These are phyloP conservation scores for Avena atlantica DNA, from an alignment of 176 grass and related monocot genomes.

Conservation along the genomic window DNA sequence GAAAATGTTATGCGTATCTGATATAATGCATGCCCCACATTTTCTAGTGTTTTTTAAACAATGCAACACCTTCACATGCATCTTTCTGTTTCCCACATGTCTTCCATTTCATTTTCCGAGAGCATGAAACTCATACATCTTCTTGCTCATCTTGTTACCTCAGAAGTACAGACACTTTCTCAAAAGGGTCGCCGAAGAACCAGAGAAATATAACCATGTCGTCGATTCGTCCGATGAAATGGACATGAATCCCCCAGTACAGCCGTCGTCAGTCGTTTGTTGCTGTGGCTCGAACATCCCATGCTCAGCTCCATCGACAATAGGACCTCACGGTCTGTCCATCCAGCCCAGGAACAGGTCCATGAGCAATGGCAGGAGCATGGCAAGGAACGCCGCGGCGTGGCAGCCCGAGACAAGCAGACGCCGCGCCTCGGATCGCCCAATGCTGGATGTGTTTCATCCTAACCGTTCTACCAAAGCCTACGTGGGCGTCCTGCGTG, in stretches of 20 bases:
- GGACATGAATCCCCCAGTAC: constrained; percentile 18
- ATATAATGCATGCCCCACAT: neutral
- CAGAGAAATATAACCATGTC: neutral
- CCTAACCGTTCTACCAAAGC: no score
- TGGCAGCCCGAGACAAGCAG: no score
- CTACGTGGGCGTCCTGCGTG: constrained; percentile 1
- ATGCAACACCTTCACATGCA: neutral
- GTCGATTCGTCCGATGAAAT: neutral
- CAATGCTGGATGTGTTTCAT: no score
- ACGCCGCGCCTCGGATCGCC: no score
- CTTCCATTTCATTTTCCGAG: neutral
- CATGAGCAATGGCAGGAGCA: no score
- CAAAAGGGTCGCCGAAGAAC: constrained; percentile 38
- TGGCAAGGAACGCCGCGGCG: no score
- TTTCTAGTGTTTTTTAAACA: neutral
- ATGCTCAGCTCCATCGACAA: constrained; percentile 21
- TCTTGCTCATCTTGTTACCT: constrained; percentile 35
- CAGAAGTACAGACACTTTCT: constrained; percentile 75
- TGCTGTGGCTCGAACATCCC: neutral
- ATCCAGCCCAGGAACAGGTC: neutral
- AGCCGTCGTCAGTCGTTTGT: neutral
- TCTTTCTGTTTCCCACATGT: neutral
- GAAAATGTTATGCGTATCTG: neutral
- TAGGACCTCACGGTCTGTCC: constrained; percentile 4
- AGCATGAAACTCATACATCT: constrained; percentile 37